phyloP scores from a whole-genome alignment of 192 early-diverging fungal species.

The Diversispora epigaea region DNA sequence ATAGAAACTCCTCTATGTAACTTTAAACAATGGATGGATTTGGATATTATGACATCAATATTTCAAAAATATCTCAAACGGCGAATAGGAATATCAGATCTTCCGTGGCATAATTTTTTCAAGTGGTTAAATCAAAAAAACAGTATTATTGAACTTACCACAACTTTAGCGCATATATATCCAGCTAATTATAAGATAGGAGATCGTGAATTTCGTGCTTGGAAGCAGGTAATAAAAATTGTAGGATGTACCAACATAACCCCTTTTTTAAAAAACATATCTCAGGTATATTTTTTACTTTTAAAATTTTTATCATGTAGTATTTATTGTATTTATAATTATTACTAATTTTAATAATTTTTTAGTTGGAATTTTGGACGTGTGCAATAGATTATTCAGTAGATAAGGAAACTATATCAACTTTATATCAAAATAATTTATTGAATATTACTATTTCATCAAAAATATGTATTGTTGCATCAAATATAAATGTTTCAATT shows the following conservation, averaged over 20 bases:
- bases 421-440: slow-evolving; percentile 6
- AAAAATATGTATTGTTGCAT: not conserved
- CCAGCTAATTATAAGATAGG: not conserved
- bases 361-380: not conserved
- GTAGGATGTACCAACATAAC: slow-evolving; percentile 15
- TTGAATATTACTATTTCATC: not conserved
- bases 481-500: too few species aligned
- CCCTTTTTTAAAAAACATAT: not conserved
- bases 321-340: not conserved
- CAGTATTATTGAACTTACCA: not conserved
- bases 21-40: not conserved
- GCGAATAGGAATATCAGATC: not conserved
- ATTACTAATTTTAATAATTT: not conserved
- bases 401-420: slow-evolving; percentile 1
- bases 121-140: slow-evolving; percentile 9
- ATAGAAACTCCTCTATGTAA: not conserved
- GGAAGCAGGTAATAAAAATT: not conserved
- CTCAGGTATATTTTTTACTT: not conserved
- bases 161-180: not conserved
- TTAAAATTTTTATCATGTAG: not conserved
- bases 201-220: slow-evolving; percentile 2
- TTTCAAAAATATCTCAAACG: slow-evolving; percentile 15
- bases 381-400: not conserved
- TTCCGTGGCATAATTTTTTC: not conserved
- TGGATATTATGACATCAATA: slow-evolving; percentile 5